Base-by-base conservation (phyloP, 495 filamentous ascomycete genomes). In the Lichenothelia convexa region DNA sequence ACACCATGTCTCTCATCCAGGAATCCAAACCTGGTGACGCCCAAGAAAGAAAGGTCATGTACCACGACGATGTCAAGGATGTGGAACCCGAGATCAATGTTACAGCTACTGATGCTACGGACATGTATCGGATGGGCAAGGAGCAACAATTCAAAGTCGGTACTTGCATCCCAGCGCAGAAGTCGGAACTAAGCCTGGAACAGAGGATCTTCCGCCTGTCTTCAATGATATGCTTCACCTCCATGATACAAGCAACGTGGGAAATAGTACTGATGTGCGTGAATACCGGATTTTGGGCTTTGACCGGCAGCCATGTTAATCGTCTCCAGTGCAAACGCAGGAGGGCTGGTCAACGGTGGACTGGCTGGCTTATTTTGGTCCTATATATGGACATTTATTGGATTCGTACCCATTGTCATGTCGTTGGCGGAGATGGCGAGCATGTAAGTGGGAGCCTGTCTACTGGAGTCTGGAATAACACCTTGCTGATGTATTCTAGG, bases 381-480 rank as follows among this genome's bases (percentile, higher is more conserved):
- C 20, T 45, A 31, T 34, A 16, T 47, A 5, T 24, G 38, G 16
- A 35, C 34, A 9, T 24, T 17, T 12, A 15, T 38, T 38, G 45
- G 41, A 2, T 35, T 34, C 7, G n/a, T 15, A 1, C 33, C 38
- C 5, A 34, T 41, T 3, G 42, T 36, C 35, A n/a, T 21, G n/a
- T 24, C 22, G 2, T 5, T 47, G 5, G 41, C 45, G 4, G 45
- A 47, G 40, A 44, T 47, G 36, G 36, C 42, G 12, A 40, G 36
- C 3, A 47, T 32, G 17, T n/a, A n/a, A n/a, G 17, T 5, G 5
- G 12, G 11, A 5, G n/a, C n/a, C n/a, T n/a, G n/a, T 31, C 8
- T 3, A 9, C 18, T 15, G 38, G 12, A 21, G 22, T 9, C 12
- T 6, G 2, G n/a, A 4, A 18, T n/a, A n/a, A n/a, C n/a, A n/a